Evolutionary conservation across 495 filamentous ascomycete genomes (phyloP), one percentile per base, ranked within the genome.

Genomic region (Trichoderma asperelloides): DNA sequence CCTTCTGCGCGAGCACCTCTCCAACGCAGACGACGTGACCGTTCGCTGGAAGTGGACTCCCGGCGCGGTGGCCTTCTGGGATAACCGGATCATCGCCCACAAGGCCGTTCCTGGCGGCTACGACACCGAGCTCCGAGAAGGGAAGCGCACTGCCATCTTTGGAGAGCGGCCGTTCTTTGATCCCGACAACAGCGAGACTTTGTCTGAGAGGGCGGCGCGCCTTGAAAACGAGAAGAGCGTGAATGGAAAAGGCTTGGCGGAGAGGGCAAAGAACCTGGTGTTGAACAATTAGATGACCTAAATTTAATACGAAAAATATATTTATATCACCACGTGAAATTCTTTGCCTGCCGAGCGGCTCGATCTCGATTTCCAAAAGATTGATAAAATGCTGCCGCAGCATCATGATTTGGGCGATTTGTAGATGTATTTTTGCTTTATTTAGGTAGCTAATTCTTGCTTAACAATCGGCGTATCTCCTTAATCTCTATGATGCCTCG

Each of bases 61-160:
- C 69, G 77, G 84, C 62, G 87, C 87, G 25, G 85, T 91, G 39
- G 87, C 87, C 0, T 77, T 91, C 66, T 91, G 89, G 89, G 89
- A 91, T 68, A 91, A 91, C 68, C 78, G 88, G 11, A 81, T 85
- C n/a, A 80, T 79, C 2, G 76, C 77, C 2, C 80, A 82, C 67
- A 78, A 78, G 15, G 79, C 78, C n/a, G 79, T 81, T 47, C 78
- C 75, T 11, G 64, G 64, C 0, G 78, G 80, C 62, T 82, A 80
- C 64, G 77, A 81, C 68, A 66, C 69, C 8, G 67, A 71, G 62
- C 55, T 67, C 15, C 62, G 71, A 57, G 69, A 70, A 43, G 71
- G 71, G 18, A 60, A 71, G 57, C 63, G 71, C 0, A 68, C 67
- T 25, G 71, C 71, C 25, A 63, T 68, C 21, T 66, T 69, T 64